Conservation (phyloP, 352 stramenopile species). For the Phytophthora meadii region DNA sequence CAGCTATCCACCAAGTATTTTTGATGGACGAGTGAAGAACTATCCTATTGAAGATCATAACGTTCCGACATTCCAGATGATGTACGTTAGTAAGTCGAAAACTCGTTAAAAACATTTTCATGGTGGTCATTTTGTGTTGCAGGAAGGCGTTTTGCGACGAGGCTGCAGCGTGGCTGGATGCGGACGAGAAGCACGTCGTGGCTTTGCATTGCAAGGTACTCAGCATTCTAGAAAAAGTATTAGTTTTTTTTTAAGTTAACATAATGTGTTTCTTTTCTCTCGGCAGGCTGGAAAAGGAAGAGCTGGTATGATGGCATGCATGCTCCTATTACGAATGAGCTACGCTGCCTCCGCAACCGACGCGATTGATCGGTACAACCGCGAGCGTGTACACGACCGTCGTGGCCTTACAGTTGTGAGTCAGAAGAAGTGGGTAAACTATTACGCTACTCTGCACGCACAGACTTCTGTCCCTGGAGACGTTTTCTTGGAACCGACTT, state of each 20-base stretch:
- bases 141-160: constrained; percentile 81
- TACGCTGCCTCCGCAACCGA: constrained; percentile 48
- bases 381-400: constrained; percentile 60
- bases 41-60: constrained; percentile 84
- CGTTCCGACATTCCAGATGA: constrained; percentile 68
- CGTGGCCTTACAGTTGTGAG: constrained; percentile 71
- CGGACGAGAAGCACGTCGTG: constrained; percentile 50
- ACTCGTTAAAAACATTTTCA: not conserved
- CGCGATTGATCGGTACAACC: constrained; percentile 76
- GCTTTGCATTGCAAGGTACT: constrained; percentile 79
- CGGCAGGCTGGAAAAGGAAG: constrained; percentile 69
- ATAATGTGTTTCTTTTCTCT: not conserved
- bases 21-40: constrained; percentile 52
- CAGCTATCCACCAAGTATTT: constrained; percentile 64
- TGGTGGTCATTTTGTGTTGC: constrained; percentile 3
- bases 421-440: constrained; percentile 78
- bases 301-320: constrained; percentile 83
- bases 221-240: not conserved
- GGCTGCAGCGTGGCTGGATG: constrained; percentile 63
- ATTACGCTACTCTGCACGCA: constrained; percentile 50
- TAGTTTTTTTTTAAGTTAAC: not conserved
- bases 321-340: constrained; percentile 73
- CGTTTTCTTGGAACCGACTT: constrained; percentile 31
- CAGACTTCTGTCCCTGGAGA: constrained; percentile 19
- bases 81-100: constrained; percentile 37